Base-by-base conservation (phyloP, 352 stramenopile genomes). In the Phytophthora syringae region DNA sequence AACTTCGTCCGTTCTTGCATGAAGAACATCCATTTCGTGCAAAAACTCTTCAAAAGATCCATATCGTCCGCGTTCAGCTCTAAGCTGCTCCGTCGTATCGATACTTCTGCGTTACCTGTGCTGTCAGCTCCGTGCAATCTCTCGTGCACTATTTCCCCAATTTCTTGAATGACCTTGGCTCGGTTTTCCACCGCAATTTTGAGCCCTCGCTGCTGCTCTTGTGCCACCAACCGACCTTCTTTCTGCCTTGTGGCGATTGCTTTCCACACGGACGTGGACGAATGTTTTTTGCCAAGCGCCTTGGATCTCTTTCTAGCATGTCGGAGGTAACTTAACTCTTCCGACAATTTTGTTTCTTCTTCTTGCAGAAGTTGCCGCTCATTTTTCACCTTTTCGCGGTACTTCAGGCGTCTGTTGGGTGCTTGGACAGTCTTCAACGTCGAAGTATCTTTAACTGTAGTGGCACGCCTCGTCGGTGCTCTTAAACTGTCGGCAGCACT, bases 361-460 rank as follows among this genome's bases (percentile, higher is more conserved):
- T 59, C 7, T n/a, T 67, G 34, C 60, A 80, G 13, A 9, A 52
- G 64, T 47, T 64, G 7, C 13, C 71, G 37, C 59, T 81, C 73
- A 5, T 47, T 56, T 34, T 72, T 69, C 22, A 76, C 30, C 5
- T 67, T 72, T 7, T 78, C 52, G 9, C 58, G 54, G 7, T 79
- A 74, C 36, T 60, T 63, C 16, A 76, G 47, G 32, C 64, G 45
- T 7, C 67, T 52, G 12, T 63, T 57, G 21, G 56, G 52, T 15
- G 62, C 62, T 39, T 68, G 62, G 6, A 37, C 16, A 15, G n/a
- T 73, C 21, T 59, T 60, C 3, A 28, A 22, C 21, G 30, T 21
- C 16, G n/a, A n/a, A n/a, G n/a, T 27, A 11, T 47, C 40, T 47
- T 16, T 24, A 47, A n/a, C 40, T 47, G 40, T 16, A n/a, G 2